Evolutionary conservation across 208 protist genomes (phyloP).

Genomic region (Trypanosoma lewisi): DNA sequence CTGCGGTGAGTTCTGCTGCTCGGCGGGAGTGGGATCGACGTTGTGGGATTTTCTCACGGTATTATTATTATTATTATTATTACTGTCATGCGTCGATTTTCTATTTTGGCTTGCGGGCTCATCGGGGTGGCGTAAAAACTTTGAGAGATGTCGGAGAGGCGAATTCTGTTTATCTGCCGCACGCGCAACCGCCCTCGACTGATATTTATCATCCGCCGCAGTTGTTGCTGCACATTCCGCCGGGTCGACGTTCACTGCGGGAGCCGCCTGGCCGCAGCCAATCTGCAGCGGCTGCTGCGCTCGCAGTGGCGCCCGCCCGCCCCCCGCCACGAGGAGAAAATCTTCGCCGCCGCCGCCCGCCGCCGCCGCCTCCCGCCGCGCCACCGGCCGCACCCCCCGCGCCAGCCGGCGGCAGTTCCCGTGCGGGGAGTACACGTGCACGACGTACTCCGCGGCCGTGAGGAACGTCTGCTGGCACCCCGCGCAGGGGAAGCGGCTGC

Average conservation of each 20-base stretch:
- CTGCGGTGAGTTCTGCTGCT: background rate
- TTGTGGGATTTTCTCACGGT: too few species aligned
- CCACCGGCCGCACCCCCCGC: too few species aligned
- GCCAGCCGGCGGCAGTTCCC: background rate
- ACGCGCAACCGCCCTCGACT: background rate
- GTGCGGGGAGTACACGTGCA: background rate
- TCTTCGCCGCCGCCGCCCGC: too few species aligned
- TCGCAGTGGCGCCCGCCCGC: too few species aligned
- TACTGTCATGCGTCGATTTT: background rate
- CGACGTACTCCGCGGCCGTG: constrained; percentile 9
- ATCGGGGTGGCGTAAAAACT: background rate
- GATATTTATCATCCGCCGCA: constrained; percentile 5
- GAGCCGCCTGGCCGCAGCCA: too few species aligned
- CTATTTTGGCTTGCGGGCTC: background rate
- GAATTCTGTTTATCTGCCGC: background rate
- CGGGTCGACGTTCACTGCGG: too few species aligned
- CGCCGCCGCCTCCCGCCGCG: too few species aligned
- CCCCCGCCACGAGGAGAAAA: too few species aligned
- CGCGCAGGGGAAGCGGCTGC: background rate
- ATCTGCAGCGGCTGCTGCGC: too few species aligned
- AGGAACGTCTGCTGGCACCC: background rate
- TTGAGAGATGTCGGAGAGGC: constrained; percentile 3
- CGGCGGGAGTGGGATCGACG: too few species aligned
- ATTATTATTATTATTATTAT: too few species aligned
- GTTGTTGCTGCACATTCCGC: too few species aligned